phyloP scores from a whole-genome alignment of 2,329 filamentous ascomycete genomes.

The Rhynchosporium secalis region DNA sequence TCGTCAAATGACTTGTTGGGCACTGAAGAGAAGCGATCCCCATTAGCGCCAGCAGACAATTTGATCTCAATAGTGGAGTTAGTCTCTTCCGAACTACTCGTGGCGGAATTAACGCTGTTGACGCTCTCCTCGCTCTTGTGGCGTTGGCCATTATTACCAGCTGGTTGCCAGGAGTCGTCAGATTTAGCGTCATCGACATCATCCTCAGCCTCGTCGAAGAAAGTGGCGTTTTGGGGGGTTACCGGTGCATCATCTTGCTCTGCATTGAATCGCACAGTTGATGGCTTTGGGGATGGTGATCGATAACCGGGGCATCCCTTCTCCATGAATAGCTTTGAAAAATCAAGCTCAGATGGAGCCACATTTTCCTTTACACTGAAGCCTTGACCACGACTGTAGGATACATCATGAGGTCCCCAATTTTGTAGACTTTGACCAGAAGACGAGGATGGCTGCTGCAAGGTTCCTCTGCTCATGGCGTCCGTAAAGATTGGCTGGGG shows the following conservation, averaged over 20 bases:
- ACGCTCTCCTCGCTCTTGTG: slow-evolving; percentile 9
- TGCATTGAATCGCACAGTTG: slow-evolving; percentile 7
- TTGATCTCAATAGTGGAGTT: slow-evolving; percentile 30
- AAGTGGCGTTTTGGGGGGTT: slow-evolving; percentile 16
- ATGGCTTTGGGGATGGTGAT: slow-evolving; percentile 18
- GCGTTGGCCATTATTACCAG: slow-evolving; percentile 9
- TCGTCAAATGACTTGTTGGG: slow-evolving; percentile 26
- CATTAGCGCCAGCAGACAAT: slow-evolving; percentile 24
- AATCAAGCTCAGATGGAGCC: slow-evolving; percentile 8
- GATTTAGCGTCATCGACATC: slow-evolving; percentile 23
- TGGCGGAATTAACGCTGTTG: slow-evolving; percentile 8
- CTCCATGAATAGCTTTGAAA: slow-evolving; percentile 20
- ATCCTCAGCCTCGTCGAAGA: slow-evolving; percentile 12
- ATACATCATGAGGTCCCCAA: not conserved
- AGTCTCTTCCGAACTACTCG: slow-evolving; percentile 19
- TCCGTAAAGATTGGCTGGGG: slow-evolving; percentile 9
- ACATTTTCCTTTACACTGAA: not conserved
- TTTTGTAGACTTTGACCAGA: not conserved
- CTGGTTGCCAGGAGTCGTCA: slow-evolving; percentile 27
- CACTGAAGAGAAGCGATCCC: slow-evolving; percentile 20
- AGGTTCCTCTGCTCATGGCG: not conserved
- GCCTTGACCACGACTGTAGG: not conserved
- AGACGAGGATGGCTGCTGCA: not conserved
- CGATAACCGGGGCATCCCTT: slow-evolving; percentile 18
- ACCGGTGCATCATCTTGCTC: slow-evolving; percentile 12